Evolutionary conservation across 2,329 filamentous ascomycete genomes (phyloP).

Genomic region (Aspergillus sp.): DNA sequence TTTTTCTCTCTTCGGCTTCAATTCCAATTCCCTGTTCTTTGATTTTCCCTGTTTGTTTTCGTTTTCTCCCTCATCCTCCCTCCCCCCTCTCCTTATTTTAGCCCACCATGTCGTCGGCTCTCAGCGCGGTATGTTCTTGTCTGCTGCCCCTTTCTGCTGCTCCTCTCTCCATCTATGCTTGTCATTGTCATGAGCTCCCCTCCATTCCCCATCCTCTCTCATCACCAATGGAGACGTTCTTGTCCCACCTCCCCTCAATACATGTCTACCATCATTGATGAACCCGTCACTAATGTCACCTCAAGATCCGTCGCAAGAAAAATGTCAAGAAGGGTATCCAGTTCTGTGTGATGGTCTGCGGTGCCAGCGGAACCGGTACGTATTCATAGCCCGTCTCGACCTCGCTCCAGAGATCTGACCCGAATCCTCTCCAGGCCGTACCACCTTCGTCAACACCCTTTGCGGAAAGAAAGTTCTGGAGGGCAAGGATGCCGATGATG

Average conservation of each 20-base stretch:
- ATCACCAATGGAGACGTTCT: neutral
- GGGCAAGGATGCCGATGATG: constrained; percentile 91
- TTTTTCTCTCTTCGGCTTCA: constrained; percentile 19
- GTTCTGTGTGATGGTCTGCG: constrained; percentile 99
- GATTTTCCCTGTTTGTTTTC: constrained; percentile 15
- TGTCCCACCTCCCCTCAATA: neutral
- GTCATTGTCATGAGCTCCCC: constrained; percentile 3
- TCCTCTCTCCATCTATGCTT: constrained; percentile 9
- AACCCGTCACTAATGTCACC: constrained; percentile 48
- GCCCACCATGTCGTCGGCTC: constrained; percentile 53
- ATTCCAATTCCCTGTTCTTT: neutral
- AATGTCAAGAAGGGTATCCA: constrained; percentile 99
- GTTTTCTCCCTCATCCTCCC: constrained; percentile 15
- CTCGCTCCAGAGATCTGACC: constrained; percentile 13
- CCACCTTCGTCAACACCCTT: constrained; percentile 98
- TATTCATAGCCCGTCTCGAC: constrained; percentile 2
- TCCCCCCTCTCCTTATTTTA: constrained; percentile 23
- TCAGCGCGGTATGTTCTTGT: constrained; percentile 51
- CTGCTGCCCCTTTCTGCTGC: constrained; percentile 24
- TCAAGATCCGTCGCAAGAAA: constrained; percentile 99
- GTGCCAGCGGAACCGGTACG: constrained; percentile 95
- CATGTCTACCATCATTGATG: constrained; percentile 4
- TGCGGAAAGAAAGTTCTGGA: constrained; percentile 90
- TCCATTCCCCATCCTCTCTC: neutral
- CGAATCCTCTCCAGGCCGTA: constrained; percentile 66